Base-by-base conservation (phyloP, 2,329 filamentous ascomycete species). In the Arthrocladium fulminans region DNA sequence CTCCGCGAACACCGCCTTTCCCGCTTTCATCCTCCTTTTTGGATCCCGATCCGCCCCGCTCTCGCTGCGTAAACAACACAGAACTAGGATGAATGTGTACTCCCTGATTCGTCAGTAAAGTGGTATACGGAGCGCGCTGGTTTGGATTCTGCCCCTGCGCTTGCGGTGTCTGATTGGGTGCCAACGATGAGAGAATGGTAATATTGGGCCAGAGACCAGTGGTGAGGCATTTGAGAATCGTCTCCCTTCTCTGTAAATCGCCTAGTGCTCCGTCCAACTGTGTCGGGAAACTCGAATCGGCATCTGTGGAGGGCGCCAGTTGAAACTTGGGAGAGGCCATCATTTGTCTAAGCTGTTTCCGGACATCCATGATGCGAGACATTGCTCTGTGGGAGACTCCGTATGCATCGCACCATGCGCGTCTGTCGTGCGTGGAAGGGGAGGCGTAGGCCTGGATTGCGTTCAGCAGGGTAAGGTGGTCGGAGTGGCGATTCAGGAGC, bases 361-460 rank as follows among this genome's bases (percentile, higher is more conserved):
- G 39, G 1, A 60, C 57, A 45, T 60, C 73, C 77, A 83, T 80
- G 2, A 81, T 78, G 13, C 73, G 76, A 55, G 79, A 75, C 80
- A 83, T 83, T 2, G 79, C 78, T 32, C 79, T 71, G 55, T 83
- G 79, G 2, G 72, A 77, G 9, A 83, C 73, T 52, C 78, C 69
- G 54, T 79, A 77, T 52, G 69, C 68, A 49, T 76, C 70, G 24
- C 76, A 75, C 80, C 80, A 83, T 15, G 68, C 67, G 54, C 76
- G 79, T 10, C 80, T 72, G 58, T 83, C 76, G 34, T 38, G 34
- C 1, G 71, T 67, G 15, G 71, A 67, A 53, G 83, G 79, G 15
- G 72, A 69, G 0, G 75, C 72, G 59, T 81, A 83, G 2, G 73
- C 73, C 53, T 74, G 77, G 2, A 83, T 75, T 0, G 79, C 77